Evolutionary conservation across 192 early-diverging fungal species (phyloP).

Genomic region (Backusella circina): DNA sequence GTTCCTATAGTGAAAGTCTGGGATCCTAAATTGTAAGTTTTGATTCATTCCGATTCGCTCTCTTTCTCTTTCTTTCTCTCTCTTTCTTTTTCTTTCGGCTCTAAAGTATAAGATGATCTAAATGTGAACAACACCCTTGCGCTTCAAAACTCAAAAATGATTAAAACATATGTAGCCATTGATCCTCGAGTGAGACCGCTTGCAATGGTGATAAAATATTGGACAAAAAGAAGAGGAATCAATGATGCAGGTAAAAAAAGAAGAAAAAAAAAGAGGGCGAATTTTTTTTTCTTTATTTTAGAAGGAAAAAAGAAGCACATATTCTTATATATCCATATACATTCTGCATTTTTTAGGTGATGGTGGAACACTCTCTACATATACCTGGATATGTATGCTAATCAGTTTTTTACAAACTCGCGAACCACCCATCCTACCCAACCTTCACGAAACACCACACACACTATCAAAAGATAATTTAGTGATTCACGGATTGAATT

Average conservation of each 20-base stretch:
- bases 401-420: conserved; percentile 92
- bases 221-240: conserved; percentile 78
- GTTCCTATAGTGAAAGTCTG: neutral
- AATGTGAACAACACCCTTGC: conserved; percentile 92
- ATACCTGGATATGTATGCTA: conserved; percentile 93
- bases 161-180: conserved; percentile 83
- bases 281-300: neutral
- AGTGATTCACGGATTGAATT: conserved; percentile 33
- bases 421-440: conserved; percentile 83
- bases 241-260: conserved; percentile 92
- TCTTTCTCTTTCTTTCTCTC: neutral
- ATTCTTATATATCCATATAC: neutral
- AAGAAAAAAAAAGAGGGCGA: neutral
- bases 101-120: too few species aligned
- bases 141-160: conserved; percentile 83
- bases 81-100: too few species aligned
- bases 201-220: conserved; percentile 89
- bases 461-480: conserved; percentile 56
- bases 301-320: neutral
- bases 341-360: conserved; percentile 59
- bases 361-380: conserved; percentile 91
- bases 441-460: conserved; percentile 58
- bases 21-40: neutral
- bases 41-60: neutral
- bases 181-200: conserved; percentile 85